Evolutionary conservation across 83 land plant species (phyloP).

Genomic region (Picea abies): DNA sequence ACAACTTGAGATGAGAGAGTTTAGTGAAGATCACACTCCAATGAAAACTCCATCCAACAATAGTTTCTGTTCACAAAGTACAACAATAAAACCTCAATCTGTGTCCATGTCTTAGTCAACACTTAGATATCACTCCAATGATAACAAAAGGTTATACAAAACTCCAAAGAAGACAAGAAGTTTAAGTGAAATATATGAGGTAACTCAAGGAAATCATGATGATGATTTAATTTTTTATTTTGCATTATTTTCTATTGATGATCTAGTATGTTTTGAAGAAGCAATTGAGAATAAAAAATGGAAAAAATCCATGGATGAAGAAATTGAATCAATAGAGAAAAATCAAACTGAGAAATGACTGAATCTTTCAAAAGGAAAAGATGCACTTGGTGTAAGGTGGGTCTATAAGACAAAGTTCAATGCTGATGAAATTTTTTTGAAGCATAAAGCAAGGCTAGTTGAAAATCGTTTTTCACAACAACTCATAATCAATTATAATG

Average conservation of each 20-base stretch:
- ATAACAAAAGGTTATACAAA: neutral
- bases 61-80: neutral
- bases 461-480: neutral
- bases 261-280: constrained; percentile 12
- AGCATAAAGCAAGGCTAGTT: constrained; percentile 14
- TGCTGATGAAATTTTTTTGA: neutral
- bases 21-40: neutral
- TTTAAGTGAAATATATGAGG: neutral
- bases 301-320: constrained; percentile 21
- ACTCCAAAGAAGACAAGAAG: neutral
- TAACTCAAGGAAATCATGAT: neutral
- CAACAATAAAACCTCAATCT: neutral
- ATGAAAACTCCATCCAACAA: neutral
- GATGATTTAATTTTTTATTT: neutral
- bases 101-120: neutral
- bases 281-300: neutral
- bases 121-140: no score
- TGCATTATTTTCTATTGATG: constrained; percentile 2
- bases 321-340: constrained; percentile 18
- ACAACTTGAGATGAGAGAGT: neutral
- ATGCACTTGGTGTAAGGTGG: constrained; percentile 23
- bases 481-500: no score
- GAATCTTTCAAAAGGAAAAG: constrained; percentile 8
- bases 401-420: constrained; percentile 22
- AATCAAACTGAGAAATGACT: constrained; percentile 19